Evolutionary conservation across 306 rosid species (phyloP).

Genomic region (Acacia crassicarpa): DNA sequence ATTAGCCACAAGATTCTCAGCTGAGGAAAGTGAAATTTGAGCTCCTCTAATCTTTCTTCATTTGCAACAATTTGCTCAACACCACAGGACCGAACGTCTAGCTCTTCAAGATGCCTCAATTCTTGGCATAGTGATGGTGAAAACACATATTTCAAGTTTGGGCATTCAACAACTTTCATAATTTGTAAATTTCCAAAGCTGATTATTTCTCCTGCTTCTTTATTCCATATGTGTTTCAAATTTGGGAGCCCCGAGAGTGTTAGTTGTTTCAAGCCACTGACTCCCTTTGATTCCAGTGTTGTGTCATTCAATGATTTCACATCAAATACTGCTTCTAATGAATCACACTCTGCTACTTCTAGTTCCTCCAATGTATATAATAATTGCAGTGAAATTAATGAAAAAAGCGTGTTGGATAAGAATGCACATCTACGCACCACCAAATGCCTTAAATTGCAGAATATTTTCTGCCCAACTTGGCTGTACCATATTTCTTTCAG

Average conservation of each 20-base stretch:
- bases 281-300: background rate
- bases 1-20: background rate
- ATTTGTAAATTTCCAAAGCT: background rate
- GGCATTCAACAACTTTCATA: background rate
- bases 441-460: background rate
- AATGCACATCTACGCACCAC: background rate
- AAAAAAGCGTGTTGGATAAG: background rate
- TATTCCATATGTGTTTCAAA: background rate
- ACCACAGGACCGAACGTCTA: background rate
- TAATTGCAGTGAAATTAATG: background rate
- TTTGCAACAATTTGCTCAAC: background rate
- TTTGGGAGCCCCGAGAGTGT: background rate
- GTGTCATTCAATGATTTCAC: background rate
- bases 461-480: background rate
- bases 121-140: background rate
- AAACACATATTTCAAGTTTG: background rate
- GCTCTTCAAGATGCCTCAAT: background rate
- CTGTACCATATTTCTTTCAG: background rate
- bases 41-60: background rate
- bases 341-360: background rate
- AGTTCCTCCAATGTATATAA: background rate
- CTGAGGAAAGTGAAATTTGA: background rate
- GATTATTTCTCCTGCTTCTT: background rate
- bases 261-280: background rate
- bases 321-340: background rate